Base-by-base conservation (phyloP, 805 yeast species). In the Wickerhamiella hasegawae region DNA sequence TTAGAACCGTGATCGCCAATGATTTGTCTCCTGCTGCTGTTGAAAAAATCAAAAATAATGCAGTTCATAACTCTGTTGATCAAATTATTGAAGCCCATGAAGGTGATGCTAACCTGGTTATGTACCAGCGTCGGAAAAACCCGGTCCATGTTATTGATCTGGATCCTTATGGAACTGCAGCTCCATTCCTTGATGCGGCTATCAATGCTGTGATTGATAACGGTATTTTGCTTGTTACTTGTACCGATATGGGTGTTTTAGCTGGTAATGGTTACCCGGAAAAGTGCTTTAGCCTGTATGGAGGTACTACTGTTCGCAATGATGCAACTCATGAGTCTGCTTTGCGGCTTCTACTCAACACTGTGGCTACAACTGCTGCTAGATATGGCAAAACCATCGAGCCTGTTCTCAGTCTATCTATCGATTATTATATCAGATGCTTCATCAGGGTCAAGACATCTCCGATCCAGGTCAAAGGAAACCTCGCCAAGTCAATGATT, bases 181-280 rank as follows among this genome's bases (percentile, higher is more conserved):
- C 95, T 0, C 98, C 98, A 5, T 90, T 90, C 53, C 66, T 90
- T 20, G 98, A 90, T 54, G 73, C 90, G 22, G 96, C 97, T 0
- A 63, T 90, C 22, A 93, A 83, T 49, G 62, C 76, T 22, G 69
- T 85, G n/a, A 69, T 68, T 33, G 84, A 85, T 45, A 85, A 76
- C 37, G 99, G 97, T 1, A 49, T 90, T 29, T 57, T 90, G 44
- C 60, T 90, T 34, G 87, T 90, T 3, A 90, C 99, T 0, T 90
- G 98, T 55, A 90, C 99, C 0, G 99, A 90, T 59, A 67, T 92
- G 12, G 94, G 94, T 0, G 95, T 90, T 1, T 64, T 90, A 36
- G 97, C 97, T 1, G 98, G 98, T 15, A 76, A 77, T 43, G 92
- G 93, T 11, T 87, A 87, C 54, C 96, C 97, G 1, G 99, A 90